Evolutionary conservation across 192 early-diverging fungal species (phyloP).

Genomic region (Backusella australiensis): DNA sequence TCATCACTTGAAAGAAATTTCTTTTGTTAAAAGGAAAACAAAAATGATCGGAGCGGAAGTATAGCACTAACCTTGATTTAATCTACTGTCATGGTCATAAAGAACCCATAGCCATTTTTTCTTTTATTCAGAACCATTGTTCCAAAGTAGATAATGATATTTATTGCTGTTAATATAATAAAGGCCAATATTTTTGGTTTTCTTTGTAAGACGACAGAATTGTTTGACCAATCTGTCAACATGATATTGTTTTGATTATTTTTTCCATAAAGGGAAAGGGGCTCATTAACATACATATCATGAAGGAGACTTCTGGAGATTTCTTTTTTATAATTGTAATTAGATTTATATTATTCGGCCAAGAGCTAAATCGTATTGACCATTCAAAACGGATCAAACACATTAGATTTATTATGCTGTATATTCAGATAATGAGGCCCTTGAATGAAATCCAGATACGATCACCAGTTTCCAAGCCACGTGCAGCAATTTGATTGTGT

Average conservation of each 20-base stretch:
- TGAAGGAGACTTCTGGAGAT: neutral
- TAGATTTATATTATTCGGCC: neutral
- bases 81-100: no score
- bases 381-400: neutral
- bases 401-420: no score
- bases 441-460: no score
- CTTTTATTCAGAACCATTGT: neutral
- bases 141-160: neutral
- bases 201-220: neutral
- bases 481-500: no score
- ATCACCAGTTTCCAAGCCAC: no score
- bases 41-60: no score
- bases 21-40: no score
- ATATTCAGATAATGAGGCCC: no score
- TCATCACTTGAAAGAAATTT: no score
- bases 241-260: neutral
- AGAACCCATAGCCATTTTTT: no score
- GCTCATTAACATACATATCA: neutral
- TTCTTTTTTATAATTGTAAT: neutral
- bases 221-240: neutral
- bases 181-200: neutral
- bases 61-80: no score
- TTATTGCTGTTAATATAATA: neutral
- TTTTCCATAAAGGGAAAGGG: neutral
- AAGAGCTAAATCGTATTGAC: neutral